These are phyloP conservation scores for Picea abies DNA, from an alignment of 83 land plant species.

Conservation along the genomic window DNA sequence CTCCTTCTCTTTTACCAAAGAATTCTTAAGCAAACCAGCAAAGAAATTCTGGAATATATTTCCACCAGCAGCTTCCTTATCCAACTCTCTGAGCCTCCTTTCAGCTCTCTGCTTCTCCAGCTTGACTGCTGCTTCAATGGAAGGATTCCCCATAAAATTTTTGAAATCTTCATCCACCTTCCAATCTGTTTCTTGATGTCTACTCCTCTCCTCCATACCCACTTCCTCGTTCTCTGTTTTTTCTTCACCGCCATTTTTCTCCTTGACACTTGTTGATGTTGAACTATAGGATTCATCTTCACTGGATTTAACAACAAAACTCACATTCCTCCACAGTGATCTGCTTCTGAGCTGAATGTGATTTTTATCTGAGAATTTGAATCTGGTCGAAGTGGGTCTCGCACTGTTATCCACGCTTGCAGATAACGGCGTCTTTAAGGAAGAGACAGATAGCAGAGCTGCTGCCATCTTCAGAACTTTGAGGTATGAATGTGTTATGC, in stretches of 20 bases:
- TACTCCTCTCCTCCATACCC: slow-evolving; percentile 27
- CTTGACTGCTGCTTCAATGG: slow-evolving; percentile 95
- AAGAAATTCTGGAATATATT: slow-evolving; percentile 60
- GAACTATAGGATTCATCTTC: slow-evolving; percentile 1
- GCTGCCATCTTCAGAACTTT: too few species aligned
- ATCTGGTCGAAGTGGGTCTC: too few species aligned
- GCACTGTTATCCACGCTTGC: too few species aligned
- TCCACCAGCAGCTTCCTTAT: slow-evolving; percentile 50
- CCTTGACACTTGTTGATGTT: background rate
- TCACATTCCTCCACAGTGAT: background rate
- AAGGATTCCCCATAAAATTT: slow-evolving; percentile 96
- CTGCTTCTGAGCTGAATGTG: too few species aligned
- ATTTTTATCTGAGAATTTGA: too few species aligned
- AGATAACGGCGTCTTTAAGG: too few species aligned
- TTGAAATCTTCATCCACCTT: slow-evolving; percentile 92
- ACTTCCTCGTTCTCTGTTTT: slow-evolving; percentile 5
- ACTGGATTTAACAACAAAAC: background rate
- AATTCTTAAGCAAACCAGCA: slow-evolving; percentile 35
- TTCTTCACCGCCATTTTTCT: slow-evolving; percentile 7
- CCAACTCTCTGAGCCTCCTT: slow-evolving; percentile 74
- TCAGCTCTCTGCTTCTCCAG: slow-evolving; percentile 95
- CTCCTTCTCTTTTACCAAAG: slow-evolving; percentile 75
- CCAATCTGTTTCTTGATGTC: slow-evolving; percentile 88
- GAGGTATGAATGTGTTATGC: too few species aligned
- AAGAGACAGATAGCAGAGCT: too few species aligned